These are phyloP conservation scores for Claviceps monticola DNA, from an alignment of 2,329 filamentous ascomycete species.

Conservation along the genomic window DNA sequence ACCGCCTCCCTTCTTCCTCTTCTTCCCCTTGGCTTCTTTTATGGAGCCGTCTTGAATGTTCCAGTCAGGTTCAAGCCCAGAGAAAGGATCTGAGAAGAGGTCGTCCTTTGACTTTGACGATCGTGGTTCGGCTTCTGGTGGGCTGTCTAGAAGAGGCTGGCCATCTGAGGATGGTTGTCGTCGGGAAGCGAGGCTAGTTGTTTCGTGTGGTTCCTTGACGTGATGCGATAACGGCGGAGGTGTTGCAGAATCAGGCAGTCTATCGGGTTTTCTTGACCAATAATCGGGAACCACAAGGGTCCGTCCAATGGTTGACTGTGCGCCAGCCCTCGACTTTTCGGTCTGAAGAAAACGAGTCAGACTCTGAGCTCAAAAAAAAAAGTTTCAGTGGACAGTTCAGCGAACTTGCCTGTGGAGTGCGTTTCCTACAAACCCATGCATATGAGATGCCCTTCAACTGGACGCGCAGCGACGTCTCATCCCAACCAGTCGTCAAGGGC, in stretches of 20 bases:
- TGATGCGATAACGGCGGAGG: neutral
- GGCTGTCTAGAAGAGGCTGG: neutral
- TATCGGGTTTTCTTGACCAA: neutral
- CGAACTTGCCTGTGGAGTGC: constrained; percentile 1
- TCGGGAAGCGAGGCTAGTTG: constrained; percentile 4
- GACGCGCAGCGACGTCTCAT: constrained; percentile 16
- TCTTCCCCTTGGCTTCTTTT: constrained; percentile 8
- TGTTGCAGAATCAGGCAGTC: neutral
- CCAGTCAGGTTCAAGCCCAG: constrained; percentile 13
- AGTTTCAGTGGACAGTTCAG: neutral
- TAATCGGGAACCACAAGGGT: constrained; percentile 1
- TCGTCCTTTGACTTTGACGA: constrained; percentile 2
- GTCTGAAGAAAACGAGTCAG: constrained; percentile 1
- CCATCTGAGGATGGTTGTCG: constrained; percentile 1
- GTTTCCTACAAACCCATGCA: constrained; percentile 1
- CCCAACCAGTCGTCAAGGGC: constrained; percentile 17
- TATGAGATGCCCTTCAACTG: constrained; percentile 26
- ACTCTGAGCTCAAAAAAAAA: neutral
- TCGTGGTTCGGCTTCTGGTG: neutral
- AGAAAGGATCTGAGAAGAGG: constrained; percentile 9
- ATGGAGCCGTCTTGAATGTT: constrained; percentile 8
- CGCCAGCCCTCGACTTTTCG: neutral
- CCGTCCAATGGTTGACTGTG: neutral
- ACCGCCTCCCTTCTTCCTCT: constrained; percentile 9
- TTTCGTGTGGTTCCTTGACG: neutral